Base-by-base conservation (phyloP, 2,329 filamentous ascomycete genomes). In the Claviceps quebecensis region DNA sequence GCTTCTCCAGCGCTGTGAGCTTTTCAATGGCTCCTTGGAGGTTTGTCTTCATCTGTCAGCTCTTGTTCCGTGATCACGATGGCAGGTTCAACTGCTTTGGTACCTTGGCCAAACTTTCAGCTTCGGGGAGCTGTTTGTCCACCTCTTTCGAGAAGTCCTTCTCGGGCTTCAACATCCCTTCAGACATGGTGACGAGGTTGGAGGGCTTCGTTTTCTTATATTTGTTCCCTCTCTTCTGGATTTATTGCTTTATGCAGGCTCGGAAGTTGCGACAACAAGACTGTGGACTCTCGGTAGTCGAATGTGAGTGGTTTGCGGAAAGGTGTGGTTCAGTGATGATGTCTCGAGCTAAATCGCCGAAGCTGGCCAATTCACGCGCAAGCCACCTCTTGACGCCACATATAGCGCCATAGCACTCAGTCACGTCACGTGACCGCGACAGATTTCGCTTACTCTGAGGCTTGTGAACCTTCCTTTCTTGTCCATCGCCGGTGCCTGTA, bases 71-170 rank as follows among this genome's bases (percentile, higher is more conserved):
- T 8, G 45, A 69, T 86, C 71, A 4, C 34, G 11, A 22, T n/a
- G 11, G 4, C 1, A 17, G 17, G 13, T 19, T 14, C 3, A 7
- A 19, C 22, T 26, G 8, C 14, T 7, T 26, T 5, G 9, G 22
- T 47, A 93, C 90, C 78, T 90, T 84, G 60, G 90, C 89, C 60
- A 95, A 80, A 73, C 86, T 77, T 76, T 97, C 83, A 54, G 89
- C 88, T 71, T 96, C 89, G 48, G 88, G 86, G 60, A 98, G 83
- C 71, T 87, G 81, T 72, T 85, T 81, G 76, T 97, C 90, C 64
- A 87, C 88, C 72, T 97, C 90, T 74, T 95, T 95, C 65, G 87
- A 85, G 80, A 87, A 96, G 82, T 98, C 93, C 84, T 95, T 96
- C 77, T 98, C 93, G 65, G 91, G 87, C 80, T 94, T 95, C 69